Base-by-base conservation (phyloP, 306 rosid species). In the Sophora flavescens region DNA sequence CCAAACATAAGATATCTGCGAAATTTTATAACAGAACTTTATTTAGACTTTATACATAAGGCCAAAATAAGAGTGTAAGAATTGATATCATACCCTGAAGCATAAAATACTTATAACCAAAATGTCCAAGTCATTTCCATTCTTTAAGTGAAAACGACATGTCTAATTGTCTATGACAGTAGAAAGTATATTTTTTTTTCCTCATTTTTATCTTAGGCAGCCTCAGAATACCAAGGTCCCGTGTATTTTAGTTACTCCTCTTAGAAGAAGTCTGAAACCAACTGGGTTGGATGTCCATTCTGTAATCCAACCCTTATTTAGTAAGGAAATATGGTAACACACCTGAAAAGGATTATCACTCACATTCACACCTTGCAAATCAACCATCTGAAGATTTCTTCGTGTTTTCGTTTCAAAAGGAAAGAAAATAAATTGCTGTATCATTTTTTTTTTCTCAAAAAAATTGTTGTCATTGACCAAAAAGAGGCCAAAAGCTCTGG, bases 1-100 rank as follows among this genome's bases (percentile, higher is more conserved):
- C 97, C 98, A 47, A 18, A 84, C 91, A 90, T 72, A 75, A 95
- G 90, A 84, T 95, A 95, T 83, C 98, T 95, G 87, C 79, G 80
- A 73, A 42, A 41, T 60, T 47, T 69, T 66, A 52, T 15, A 67
- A 35, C 66, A 66, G 35, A 73, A 67, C 5, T 13, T 16, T 13
- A 65, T 13, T 84, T 53, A 72, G 76, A 56, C 70, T 22, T 41
- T 58, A 33, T 8, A 36, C 22, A 26, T 56, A 63, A 32, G 22
- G 33, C 38, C 80, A 81, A 22, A 22, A 22, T 38, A 82, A 70
- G 38, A 78, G 47, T 26, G 28, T 39, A 18, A 28, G 8, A 48
- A 68, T 41, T 50, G 1, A 69, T 75, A 75, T 50, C 72, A 69
- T 67, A 57, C 16, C 12, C 47, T 42, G 13, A 32, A 9, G 38